Evolutionary conservation across 2,329 filamentous ascomycete genomes (phyloP).

Genomic region (Colletotrichum limetticola): DNA sequence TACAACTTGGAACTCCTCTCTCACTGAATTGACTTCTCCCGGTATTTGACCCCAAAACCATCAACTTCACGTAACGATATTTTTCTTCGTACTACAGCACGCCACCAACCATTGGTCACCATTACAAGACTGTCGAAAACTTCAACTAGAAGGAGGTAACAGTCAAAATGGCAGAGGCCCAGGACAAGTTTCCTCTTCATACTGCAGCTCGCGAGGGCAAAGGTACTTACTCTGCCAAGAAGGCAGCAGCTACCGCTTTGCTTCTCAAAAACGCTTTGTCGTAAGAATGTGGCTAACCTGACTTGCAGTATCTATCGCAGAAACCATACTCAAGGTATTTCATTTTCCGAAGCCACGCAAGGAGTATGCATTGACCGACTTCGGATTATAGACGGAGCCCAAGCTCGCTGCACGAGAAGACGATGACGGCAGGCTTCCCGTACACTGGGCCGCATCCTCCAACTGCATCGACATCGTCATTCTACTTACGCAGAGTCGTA

Average conservation of each 20-base stretch:
- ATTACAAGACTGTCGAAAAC: background rate
- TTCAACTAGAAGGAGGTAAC: background rate
- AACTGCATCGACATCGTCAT: conserved; percentile 81
- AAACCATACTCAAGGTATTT: conserved; percentile 62
- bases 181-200: conserved; percentile 83
- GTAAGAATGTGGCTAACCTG: background rate
- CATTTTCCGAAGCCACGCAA: conserved; percentile 43
- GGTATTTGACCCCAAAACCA: background rate
- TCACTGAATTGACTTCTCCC: background rate
- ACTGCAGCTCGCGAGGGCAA: conserved; percentile 87
- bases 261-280: background rate
- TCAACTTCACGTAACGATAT: background rate
- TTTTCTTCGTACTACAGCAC: too few relatives aligned
- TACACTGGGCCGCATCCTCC: conserved; percentile 94
- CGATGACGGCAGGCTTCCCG: conserved; percentile 86
- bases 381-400: conserved; percentile 72
- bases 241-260: background rate
- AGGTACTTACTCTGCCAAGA: conserved; percentile 70
- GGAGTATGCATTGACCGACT: background rate
- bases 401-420: conserved; percentile 80
- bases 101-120: too few relatives aligned
- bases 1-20: background rate
- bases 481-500: conserved; percentile 74
- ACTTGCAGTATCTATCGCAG: conserved; percentile 72
- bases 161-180: conserved; percentile 44